A percentile compares a stretch with the other conserved stretches of the same genome.
phyloP scores from a whole-genome alignment of 2,329 filamentous ascomycete genomes.

The Cladosporium sp. region DNA sequence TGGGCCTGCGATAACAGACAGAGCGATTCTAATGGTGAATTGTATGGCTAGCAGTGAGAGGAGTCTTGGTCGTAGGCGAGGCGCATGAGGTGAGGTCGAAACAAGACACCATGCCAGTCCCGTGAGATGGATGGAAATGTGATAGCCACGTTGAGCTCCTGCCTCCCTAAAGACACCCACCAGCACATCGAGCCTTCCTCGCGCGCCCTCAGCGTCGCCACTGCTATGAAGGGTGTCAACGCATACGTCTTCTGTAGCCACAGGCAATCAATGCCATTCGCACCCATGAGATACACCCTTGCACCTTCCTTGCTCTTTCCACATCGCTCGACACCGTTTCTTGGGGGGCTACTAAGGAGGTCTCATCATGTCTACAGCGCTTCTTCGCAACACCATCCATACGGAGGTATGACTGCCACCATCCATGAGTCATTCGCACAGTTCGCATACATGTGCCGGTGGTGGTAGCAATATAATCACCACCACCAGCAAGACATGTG shows the following conservation, averaged over 20 bases:
- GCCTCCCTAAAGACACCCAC: neutral
- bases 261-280: neutral
- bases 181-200: neutral
- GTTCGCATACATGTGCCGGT: neutral
- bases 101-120: neutral
- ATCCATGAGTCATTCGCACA: neutral
- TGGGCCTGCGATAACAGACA: neutral
- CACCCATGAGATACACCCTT: neutral
- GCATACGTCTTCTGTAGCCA: neutral
- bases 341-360: neutral
- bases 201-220: neutral
- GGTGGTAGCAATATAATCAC: neutral
- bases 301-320: slow-evolving; percentile 8
- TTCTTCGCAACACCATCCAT: neutral
- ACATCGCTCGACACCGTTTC: neutral
- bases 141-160: slow-evolving; percentile 1
- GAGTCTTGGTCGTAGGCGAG: neutral
- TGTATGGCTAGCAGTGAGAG: neutral
- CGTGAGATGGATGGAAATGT: neutral
- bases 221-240: neutral
- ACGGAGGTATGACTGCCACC: neutral
- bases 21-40: neutral
- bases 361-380: neutral
- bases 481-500: neutral
- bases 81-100: slow-evolving; percentile 8